Conservation (phyloP, 768 basidiomycete genomes). For the Lactarius tabidus region DNA sequence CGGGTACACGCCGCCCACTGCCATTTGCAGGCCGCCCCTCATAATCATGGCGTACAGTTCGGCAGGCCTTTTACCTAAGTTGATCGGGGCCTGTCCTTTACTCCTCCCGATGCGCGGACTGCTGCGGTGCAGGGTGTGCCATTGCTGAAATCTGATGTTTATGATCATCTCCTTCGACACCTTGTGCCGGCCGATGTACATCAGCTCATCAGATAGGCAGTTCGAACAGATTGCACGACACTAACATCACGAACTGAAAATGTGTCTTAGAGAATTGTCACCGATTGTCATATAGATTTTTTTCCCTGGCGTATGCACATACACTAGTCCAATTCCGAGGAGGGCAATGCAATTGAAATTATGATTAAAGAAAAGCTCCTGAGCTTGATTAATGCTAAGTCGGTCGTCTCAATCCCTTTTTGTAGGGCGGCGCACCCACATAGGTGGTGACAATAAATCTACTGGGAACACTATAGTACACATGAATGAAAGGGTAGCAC, state of each 20-base stretch:
- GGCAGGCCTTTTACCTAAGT: background rate
- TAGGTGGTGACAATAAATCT: slow-evolving; percentile 17
- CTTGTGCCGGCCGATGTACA: background rate
- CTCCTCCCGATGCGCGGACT: background rate
- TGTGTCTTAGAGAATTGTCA: background rate
- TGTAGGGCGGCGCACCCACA: slow-evolving; percentile 1
- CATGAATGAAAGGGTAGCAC: background rate
- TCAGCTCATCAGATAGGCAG: background rate
- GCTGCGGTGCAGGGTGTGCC: background rate
- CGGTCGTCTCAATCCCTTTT: background rate
- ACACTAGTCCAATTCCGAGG: too few relatives aligned
- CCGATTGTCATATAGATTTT: background rate
- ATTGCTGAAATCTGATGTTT: background rate
- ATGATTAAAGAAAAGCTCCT: background rate
- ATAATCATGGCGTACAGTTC: background rate
- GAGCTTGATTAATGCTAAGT: background rate
- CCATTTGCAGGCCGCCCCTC: background rate
- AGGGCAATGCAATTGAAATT: background rate
- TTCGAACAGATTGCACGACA: background rate
- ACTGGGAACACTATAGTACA: slow-evolving; percentile 16
- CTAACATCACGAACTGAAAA: background rate
- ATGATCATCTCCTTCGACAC: background rate
- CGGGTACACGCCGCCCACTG: background rate
- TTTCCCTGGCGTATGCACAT: background rate
- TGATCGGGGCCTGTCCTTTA: background rate